Evolutionary conservation across 2,329 filamentous ascomycete species (phyloP).

Genomic region (Neofusicoccum cordaticola): DNA sequence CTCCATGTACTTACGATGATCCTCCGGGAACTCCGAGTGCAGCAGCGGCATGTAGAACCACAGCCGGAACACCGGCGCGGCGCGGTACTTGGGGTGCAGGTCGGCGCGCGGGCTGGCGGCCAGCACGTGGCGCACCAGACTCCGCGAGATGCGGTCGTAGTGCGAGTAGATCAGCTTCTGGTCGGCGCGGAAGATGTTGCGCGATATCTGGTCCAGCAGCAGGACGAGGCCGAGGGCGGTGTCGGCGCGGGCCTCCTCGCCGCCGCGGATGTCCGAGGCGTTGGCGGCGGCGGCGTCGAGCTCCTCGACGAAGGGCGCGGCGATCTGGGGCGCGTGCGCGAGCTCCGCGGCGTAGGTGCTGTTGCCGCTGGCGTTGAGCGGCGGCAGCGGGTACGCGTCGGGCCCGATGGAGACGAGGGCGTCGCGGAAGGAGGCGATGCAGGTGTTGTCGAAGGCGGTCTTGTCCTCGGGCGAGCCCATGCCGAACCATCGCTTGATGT

Average conservation of each 20-base stretch:
- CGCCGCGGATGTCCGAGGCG: constrained; percentile 22
- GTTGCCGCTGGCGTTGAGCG: constrained; percentile 18
- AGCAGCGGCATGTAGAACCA: constrained; percentile 63
- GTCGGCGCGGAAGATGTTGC: constrained; percentile 58
- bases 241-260: constrained; percentile 27
- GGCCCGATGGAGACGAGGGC: constrained; percentile 41
- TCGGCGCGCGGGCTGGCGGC: constrained; percentile 29
- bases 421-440: constrained; percentile 30
- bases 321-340: constrained; percentile 23
- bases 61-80: constrained; percentile 40
- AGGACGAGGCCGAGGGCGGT: constrained; percentile 52
- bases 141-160: constrained; percentile 56
- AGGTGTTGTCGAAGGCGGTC: constrained; percentile 36
- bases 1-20: constrained; percentile 42
- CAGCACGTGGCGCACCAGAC: constrained; percentile 42
- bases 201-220: constrained; percentile 62
- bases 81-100: constrained; percentile 28
- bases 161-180: constrained; percentile 51
- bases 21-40: constrained; percentile 54
- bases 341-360: constrained; percentile 25
- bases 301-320: constrained; percentile 38
- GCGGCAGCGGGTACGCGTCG: constrained; percentile 28
- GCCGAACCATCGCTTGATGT: constrained; percentile 39
- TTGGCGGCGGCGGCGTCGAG: constrained; percentile 24
- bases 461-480: constrained; percentile 32